phyloP scores from a whole-genome alignment of 208 protist species.

The Angomonas deanei region DNA sequence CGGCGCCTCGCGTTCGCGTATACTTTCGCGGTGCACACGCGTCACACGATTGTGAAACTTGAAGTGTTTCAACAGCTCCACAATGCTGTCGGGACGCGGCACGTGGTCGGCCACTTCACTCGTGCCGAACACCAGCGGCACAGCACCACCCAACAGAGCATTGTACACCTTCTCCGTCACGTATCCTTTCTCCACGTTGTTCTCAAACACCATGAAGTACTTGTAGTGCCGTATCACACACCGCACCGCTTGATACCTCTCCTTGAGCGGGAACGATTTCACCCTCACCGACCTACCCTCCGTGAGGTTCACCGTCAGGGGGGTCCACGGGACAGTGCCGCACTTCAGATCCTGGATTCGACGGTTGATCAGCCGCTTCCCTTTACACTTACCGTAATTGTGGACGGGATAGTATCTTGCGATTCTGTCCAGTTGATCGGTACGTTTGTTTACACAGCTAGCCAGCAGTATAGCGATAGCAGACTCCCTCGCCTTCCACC shows the following conservation, averaged over 20 bases:
- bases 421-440: conserved; percentile 15
- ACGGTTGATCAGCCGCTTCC: no score
- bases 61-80: not conserved
- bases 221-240: conserved; percentile 36
- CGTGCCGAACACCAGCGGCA: conserved; percentile 44
- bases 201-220: conserved; percentile 41
- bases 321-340: no score
- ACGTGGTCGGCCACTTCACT: conserved; percentile 39
- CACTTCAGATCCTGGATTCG: no score
- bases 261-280: no score
- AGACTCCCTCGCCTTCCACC: conserved; percentile 4
- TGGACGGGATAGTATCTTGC: conserved; percentile 34
- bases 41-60: no score
- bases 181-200: conserved; percentile 44
- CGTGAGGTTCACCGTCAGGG: no score
- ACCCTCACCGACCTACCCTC: no score
- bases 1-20: no score
- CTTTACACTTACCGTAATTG: conserved; percentile 31
- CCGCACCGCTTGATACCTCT: conserved; percentile 14
- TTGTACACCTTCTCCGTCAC: conserved; percentile 74
- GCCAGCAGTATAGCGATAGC: conserved; percentile 21
- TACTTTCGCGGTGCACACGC: no score
- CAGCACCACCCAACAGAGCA: conserved; percentile 27
- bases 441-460: conserved; percentile 15
- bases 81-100: conserved; percentile 5